Evolutionary conservation across 139 green algal species (phyloP).

Genomic region (Chlorella sp.): DNA sequence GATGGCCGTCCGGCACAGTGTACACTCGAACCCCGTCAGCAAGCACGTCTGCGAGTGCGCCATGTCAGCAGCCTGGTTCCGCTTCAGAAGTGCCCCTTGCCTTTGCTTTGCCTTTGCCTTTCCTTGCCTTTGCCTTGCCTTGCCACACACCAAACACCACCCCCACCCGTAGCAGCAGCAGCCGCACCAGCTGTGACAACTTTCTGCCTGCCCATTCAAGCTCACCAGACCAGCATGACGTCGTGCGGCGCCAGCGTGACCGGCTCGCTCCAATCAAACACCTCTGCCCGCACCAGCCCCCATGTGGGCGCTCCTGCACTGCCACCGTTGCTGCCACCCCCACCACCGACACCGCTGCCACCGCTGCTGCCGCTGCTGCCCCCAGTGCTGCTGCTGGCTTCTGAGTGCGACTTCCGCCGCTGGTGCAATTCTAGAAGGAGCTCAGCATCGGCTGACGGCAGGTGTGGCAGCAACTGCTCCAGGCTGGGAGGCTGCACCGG

Average conservation of each 20-base stretch:
- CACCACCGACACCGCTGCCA: constrained; percentile 14
- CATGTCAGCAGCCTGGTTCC: no score
- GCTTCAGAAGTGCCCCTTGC: no score
- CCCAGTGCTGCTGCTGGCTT: not conserved
- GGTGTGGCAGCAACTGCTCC: constrained; percentile 17
- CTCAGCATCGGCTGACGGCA: not conserved
- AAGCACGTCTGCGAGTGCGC: no score
- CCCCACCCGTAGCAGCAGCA: not conserved
- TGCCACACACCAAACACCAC: no score
- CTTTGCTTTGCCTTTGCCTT: no score
- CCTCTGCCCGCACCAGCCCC: constrained; percentile 14
- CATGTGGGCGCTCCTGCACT: not conserved
- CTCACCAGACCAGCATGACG: constrained; percentile 48
- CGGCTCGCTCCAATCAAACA: constrained; percentile 31
- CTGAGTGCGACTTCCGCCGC: constrained; percentile 11
- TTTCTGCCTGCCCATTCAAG: no score
- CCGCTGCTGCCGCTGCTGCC: constrained; percentile 29
- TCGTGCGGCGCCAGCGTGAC: not conserved
- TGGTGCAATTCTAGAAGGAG: not conserved
- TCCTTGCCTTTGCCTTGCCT: no score
- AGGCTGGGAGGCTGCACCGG: not conserved
- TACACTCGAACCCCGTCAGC: no score
- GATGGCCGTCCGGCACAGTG: no score
- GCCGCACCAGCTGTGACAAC: not conserved
- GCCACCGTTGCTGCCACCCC: not conserved